phyloP scores from a whole-genome alignment of 2,329 filamentous ascomycete species.

The Penicillium fuscoglaucum region DNA sequence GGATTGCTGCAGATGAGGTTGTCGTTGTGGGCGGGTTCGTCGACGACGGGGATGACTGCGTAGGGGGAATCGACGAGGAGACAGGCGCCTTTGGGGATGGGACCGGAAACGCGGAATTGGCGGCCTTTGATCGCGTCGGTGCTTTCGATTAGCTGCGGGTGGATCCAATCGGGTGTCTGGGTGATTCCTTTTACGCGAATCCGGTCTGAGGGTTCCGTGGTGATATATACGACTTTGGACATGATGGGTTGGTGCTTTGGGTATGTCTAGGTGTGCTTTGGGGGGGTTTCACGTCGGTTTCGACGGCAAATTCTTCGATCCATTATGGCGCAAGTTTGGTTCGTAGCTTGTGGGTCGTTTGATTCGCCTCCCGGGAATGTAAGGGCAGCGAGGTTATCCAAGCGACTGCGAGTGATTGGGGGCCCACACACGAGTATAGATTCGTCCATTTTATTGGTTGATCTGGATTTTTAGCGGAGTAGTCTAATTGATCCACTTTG shows the following conservation, averaged over 20 bases:
- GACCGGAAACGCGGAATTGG: slow-evolving; percentile 29
- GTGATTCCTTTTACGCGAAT: slow-evolving; percentile 13
- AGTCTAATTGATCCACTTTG: slow-evolving; percentile 7
- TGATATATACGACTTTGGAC: slow-evolving; percentile 24
- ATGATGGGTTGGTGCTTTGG: slow-evolving; percentile 12
- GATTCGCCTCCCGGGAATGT: neutral
- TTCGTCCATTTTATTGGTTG: neutral
- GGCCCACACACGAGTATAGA: neutral
- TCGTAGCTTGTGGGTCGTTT: slow-evolving; percentile 2
- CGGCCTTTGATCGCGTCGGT: slow-evolving; percentile 33
- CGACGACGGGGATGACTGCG: slow-evolving; percentile 34
- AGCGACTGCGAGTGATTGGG: slow-evolving; percentile 11
- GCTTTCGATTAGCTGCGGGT: slow-evolving; percentile 31
- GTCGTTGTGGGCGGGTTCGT: slow-evolving; percentile 25
- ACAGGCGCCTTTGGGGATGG: slow-evolving; percentile 27
- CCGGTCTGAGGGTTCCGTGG: slow-evolving; percentile 12
- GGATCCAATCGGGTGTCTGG: slow-evolving; percentile 27
- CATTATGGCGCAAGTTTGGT: neutral
- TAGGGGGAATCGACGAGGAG: slow-evolving; percentile 35
- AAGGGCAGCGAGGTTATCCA: slow-evolving; percentile 9
- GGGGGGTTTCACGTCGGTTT: neutral
- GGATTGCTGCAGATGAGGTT: slow-evolving; percentile 34
- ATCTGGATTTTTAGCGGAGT: slow-evolving; percentile 1
- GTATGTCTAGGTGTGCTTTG: neutral
- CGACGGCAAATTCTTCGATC: neutral